phyloP scores from a whole-genome alignment of 805 yeast genomes.

The Yarrowia sp. region DNA sequence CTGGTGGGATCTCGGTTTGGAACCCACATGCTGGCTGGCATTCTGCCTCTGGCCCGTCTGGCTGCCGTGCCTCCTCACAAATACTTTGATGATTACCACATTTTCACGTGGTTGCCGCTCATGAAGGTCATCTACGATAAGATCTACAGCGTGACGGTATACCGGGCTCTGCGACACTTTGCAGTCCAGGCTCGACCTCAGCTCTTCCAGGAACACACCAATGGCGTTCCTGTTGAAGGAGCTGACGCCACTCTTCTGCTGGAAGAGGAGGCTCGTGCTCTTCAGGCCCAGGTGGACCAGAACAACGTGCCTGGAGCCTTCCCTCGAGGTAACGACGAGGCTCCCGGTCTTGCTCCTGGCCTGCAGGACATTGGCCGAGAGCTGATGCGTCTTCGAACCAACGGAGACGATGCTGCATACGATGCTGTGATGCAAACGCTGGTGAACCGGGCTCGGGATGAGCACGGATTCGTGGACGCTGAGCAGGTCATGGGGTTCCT shows the following conservation, averaged over 20 bases:
- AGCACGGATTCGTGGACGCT: constrained; percentile 26
- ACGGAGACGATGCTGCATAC: constrained; percentile 34
- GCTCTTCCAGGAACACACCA: constrained; percentile 28
- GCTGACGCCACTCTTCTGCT: constrained; percentile 3
- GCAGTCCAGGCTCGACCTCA: constrained; percentile 30
- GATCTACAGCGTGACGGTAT: constrained; percentile 26
- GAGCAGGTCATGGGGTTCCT: constrained; percentile 25
- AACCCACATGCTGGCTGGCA: neutral
- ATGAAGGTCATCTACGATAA: constrained; percentile 26
- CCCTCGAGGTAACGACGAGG: constrained; percentile 6
- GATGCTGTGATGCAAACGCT: constrained; percentile 27
- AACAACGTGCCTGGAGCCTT: constrained; percentile 20
- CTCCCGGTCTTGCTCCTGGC: constrained; percentile 5
- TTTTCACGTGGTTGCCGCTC: constrained; percentile 33
- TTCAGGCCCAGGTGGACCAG: constrained; percentile 26
- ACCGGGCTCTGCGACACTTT: constrained; percentile 18
- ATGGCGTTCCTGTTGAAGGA: constrained; percentile 3
- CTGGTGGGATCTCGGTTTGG: constrained; percentile 14
- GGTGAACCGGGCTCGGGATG: constrained; percentile 22
- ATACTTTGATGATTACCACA: constrained; percentile 35
- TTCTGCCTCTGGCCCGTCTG: constrained; percentile 23
- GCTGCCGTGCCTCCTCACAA: constrained; percentile 14
- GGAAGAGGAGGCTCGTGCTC: constrained; percentile 18
- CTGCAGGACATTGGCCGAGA: constrained; percentile 31
- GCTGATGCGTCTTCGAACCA: constrained; percentile 30